A percentile compares a stretch with the other conserved stretches of the same genome.
Evolutionary conservation across 169 alveolate genomes (phyloP).

Genomic region (Plasmodium knowlesi): DNA sequence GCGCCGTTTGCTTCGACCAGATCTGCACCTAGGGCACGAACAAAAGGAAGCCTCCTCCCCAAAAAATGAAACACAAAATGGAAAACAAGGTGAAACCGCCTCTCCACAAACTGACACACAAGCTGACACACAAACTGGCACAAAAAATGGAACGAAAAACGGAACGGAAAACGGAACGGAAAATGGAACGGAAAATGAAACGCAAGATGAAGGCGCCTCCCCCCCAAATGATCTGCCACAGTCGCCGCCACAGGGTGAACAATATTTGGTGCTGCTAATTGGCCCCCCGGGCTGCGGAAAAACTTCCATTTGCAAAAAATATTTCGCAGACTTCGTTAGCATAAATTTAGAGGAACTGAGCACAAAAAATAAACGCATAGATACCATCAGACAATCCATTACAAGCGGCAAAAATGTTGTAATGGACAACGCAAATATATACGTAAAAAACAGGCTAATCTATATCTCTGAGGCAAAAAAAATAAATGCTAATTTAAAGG

Average conservation of each 20-base stretch:
- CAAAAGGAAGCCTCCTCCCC: background rate
- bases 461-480: slow-evolving; percentile 42
- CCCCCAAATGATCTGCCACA: background rate
- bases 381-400: slow-evolving; percentile 9
- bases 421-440: slow-evolving; percentile 38
- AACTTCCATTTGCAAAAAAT: slow-evolving; percentile 22
- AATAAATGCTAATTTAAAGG: slow-evolving; percentile 25
- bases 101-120: background rate
- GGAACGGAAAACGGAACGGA: too few relatives aligned
- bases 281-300: slow-evolving; percentile 73
- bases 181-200: background rate
- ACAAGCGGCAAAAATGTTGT: slow-evolving; percentile 38
- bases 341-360: slow-evolving; percentile 24
- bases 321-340: slow-evolving; percentile 9
- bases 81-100: background rate
- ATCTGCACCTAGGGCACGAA: background rate
- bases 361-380: slow-evolving; percentile 30
- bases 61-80: background rate
- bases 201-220: background rate
- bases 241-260: background rate
- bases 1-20: background rate
- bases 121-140: too few relatives aligned
- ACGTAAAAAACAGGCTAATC: slow-evolving; percentile 21
- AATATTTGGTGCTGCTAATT: slow-evolving; percentile 26
- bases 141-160: too few relatives aligned